These are phyloP conservation scores for Chenopodium quinoa DNA, from an alignment of 148 eudicot genomes.

Conservation along the genomic window DNA sequence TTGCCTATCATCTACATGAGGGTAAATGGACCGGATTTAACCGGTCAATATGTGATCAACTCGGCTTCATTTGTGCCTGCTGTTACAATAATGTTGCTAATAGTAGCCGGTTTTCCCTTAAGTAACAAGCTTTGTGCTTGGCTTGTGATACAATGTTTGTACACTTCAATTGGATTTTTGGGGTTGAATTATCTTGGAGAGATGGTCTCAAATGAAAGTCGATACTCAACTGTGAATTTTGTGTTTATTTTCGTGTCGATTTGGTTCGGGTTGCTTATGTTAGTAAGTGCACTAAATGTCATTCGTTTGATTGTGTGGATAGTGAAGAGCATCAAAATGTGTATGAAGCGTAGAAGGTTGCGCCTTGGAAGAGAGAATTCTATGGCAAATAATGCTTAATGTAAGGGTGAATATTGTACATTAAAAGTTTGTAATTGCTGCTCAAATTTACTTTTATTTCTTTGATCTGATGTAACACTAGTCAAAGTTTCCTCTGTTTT, in stretches of 20 bases:
- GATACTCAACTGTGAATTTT: constrained; percentile 2
- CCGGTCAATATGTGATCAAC: background rate
- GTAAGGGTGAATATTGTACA: background rate
- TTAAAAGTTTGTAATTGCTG: no score
- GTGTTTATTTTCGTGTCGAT: constrained; percentile 12
- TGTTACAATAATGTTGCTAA: background rate
- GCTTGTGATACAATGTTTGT: constrained; percentile 30
- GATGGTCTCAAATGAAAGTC: constrained; percentile 25
- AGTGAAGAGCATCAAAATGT: background rate
- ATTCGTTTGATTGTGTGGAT: constrained; percentile 26
- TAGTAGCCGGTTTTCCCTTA: constrained; percentile 32
- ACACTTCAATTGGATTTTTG: constrained; percentile 29
- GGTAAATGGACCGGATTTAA: constrained; percentile 16
- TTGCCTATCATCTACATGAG: constrained; percentile 24
- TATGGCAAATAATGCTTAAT: constrained; percentile 21
- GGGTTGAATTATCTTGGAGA: constrained; percentile 16
- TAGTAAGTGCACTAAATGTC: constrained; percentile 20
- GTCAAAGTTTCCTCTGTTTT: background rate
- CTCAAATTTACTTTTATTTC: background rate
- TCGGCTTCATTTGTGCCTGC: constrained; percentile 24
- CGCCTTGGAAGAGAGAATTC: background rate
- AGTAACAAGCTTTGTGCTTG: constrained; percentile 28
- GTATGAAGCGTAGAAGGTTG: constrained; percentile 13
- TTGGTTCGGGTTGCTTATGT: constrained; percentile 21
- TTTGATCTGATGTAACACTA: background rate